A percentile compares a stretch with the other conserved stretches of the same genome.
These are phyloP conservation scores for Mycena filopes DNA, from an alignment of 768 basidiomycete species.

Conservation along the genomic window DNA sequence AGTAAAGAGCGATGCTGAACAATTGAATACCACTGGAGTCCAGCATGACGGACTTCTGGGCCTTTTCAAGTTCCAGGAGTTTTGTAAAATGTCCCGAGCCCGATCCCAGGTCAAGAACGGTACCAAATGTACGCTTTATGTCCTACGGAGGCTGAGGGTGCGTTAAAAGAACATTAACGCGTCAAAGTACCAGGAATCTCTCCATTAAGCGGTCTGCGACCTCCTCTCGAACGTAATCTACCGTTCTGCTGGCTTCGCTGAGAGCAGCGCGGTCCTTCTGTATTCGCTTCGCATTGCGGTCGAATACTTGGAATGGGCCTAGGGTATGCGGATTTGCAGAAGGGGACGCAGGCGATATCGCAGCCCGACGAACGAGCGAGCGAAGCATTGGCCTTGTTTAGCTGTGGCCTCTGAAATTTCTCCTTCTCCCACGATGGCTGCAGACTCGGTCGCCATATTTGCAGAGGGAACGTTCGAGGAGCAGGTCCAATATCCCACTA, in stretches of 20 bases:
- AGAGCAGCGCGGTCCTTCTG: conserved; percentile 83
- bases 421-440: conserved; percentile 56
- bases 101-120: conserved; percentile 88
- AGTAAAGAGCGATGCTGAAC: background rate
- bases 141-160: conserved; percentile 64
- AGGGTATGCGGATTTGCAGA: conserved; percentile 56
- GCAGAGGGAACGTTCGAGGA: conserved; percentile 91
- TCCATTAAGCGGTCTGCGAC: conserved; percentile 93
- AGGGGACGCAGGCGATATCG: conserved; percentile 56
- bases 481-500: conserved; percentile 61
- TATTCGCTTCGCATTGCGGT: conserved; percentile 77
- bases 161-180: conserved; percentile 15
- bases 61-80: conserved; percentile 74
- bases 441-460: conserved; percentile 84
- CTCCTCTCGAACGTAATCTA: conserved; percentile 93
- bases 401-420: conserved; percentile 34
- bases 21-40: conserved; percentile 81
- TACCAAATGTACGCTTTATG: conserved; percentile 84
- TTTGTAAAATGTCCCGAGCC: conserved; percentile 94
- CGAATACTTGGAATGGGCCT: conserved; percentile 87
- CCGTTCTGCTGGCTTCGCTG: conserved; percentile 72
- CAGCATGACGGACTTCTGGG: conserved; percentile 82
- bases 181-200: conserved; percentile 73
- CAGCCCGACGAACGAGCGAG: conserved; percentile 45
- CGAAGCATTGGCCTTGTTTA: conserved; percentile 20